A percentile compares a stretch with the other conserved stretches of the same genome.
Evolutionary conservation across 2,329 filamentous ascomycete species (phyloP).

Genomic region (Curvularia sp.): DNA sequence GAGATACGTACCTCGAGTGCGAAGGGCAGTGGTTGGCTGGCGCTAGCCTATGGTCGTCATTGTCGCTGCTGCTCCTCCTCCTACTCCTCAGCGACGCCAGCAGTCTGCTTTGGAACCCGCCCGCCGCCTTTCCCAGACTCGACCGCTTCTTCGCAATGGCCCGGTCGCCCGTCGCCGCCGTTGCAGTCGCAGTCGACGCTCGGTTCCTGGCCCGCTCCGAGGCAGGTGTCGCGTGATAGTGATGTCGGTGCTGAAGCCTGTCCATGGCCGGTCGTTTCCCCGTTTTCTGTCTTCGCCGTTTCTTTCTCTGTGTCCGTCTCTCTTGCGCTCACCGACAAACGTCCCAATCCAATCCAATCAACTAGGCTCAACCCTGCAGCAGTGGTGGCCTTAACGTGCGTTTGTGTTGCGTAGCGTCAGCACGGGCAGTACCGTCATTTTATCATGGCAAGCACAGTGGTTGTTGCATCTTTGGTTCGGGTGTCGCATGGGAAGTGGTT

Average conservation of each 20-base stretch:
- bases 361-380: slow-evolving; percentile 9
- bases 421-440: slow-evolving; percentile 8
- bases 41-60: slow-evolving; percentile 23
- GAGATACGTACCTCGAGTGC: slow-evolving; percentile 32
- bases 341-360: background rate
- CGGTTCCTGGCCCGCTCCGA: slow-evolving; percentile 28
- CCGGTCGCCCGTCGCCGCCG: slow-evolving; percentile 10
- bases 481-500: slow-evolving; percentile 12
- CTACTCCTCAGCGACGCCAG: slow-evolving; percentile 43
- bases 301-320: background rate
- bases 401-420: slow-evolving; percentile 23
- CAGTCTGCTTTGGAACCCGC: slow-evolving; percentile 41
- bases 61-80: slow-evolving; percentile 30
- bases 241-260: slow-evolving; percentile 33
- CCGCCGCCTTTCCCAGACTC: slow-evolving; percentile 43
- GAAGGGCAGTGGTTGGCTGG: slow-evolving; percentile 16
- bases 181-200: slow-evolving; percentile 20
- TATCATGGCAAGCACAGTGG: slow-evolving; percentile 16
- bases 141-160: slow-evolving; percentile 38
- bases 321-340: background rate
- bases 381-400: slow-evolving; percentile 17
- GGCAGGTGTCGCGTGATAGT: slow-evolving; percentile 4
- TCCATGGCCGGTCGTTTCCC: slow-evolving; percentile 26
- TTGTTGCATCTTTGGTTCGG: slow-evolving; percentile 14
- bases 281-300: background rate